Conservation (phyloP, 2,329 filamentous ascomycete genomes). For the Cordyceps sp. region DNA sequence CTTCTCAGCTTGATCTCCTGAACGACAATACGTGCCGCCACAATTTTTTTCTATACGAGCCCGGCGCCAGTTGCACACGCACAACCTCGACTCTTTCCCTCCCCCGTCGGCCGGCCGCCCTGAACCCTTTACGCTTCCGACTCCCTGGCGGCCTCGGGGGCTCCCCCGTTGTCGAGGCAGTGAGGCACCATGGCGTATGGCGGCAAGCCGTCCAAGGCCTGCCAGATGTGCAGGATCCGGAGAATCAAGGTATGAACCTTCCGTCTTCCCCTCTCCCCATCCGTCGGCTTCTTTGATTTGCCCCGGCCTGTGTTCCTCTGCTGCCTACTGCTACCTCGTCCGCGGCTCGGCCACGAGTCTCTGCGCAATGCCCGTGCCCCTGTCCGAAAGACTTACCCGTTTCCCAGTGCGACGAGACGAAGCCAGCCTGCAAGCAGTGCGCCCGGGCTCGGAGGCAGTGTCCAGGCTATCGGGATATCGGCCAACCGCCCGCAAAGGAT, state of each 20-base stretch:
- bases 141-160: too few relatives aligned
- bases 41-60: too few relatives aligned
- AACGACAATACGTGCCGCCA: too few relatives aligned
- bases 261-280: background rate
- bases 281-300: background rate
- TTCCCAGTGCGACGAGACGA: conserved; percentile 47
- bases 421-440: conserved; percentile 47
- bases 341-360: too few relatives aligned
- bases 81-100: too few relatives aligned
- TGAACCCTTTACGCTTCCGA: too few relatives aligned
- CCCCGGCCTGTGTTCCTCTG: background rate
- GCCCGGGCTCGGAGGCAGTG: conserved; percentile 43
- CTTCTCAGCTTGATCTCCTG: too few relatives aligned
- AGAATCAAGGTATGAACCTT: conserved; percentile 44
- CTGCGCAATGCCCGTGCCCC: too few relatives aligned
- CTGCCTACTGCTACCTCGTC: conserved; percentile 4
- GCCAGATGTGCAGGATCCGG: conserved; percentile 55
- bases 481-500: conserved; percentile 52
- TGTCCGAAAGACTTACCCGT: too few relatives aligned
- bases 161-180: too few relatives aligned
- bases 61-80: too few relatives aligned
- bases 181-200: conserved; percentile 38
- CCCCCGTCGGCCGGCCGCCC: too few relatives aligned
- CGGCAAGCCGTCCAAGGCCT: conserved; percentile 48
- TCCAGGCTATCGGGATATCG: conserved; percentile 50